Percentiles rank a stretch among this genome's conserved stretches.
Evolutionary conservation across 352 stramenopile species (phyloP).

Genomic region (Lagenidium giganteum): DNA sequence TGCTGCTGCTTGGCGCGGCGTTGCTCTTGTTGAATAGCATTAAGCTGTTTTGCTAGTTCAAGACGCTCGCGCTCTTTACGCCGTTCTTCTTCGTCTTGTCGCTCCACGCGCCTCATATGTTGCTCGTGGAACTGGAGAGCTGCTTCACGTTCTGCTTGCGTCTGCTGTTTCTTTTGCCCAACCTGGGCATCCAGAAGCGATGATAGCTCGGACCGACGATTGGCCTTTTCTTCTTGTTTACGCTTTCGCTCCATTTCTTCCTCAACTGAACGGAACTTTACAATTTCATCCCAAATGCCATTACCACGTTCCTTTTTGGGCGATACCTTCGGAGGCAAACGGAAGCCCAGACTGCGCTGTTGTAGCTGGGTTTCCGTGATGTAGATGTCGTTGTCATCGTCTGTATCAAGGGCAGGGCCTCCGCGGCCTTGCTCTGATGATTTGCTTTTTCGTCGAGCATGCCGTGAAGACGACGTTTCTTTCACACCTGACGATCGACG

Average conservation of each 20-base stretch:
- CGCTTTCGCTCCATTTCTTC: constrained; percentile 38
- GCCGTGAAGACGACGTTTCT: no score
- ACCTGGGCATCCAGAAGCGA: constrained; percentile 39
- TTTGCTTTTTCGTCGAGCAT: no score
- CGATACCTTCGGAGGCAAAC: constrained; percentile 34
- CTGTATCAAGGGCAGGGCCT: neutral
- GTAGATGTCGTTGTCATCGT: constrained; percentile 34
- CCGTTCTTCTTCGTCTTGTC: constrained; percentile 40
- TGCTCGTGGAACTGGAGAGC: constrained; percentile 40
- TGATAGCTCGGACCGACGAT: constrained; percentile 25
- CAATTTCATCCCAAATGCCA: constrained; percentile 67
- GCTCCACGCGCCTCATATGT: constrained; percentile 26
- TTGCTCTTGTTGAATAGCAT: constrained; percentile 49
- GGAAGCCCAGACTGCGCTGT: constrained; percentile 50
- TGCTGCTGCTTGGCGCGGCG: constrained; percentile 40
- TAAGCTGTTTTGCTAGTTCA: constrained; percentile 39
- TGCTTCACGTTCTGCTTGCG: constrained; percentile 22
- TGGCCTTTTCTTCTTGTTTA: constrained; percentile 21
- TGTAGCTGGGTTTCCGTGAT: constrained; percentile 48
- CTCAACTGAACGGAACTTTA: constrained; percentile 54
- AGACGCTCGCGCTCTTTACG: constrained; percentile 37
- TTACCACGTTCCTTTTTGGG: constrained; percentile 56
- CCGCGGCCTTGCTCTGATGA: neutral
- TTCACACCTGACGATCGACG: constrained; percentile 17
- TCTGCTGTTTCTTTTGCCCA: constrained; percentile 25